Percentiles rank a stretch among this genome's conserved stretches.
Evolutionary conservation across 1,284 basidiomycete genomes (phyloP).

Genomic region (Melampsora americana): DNA sequence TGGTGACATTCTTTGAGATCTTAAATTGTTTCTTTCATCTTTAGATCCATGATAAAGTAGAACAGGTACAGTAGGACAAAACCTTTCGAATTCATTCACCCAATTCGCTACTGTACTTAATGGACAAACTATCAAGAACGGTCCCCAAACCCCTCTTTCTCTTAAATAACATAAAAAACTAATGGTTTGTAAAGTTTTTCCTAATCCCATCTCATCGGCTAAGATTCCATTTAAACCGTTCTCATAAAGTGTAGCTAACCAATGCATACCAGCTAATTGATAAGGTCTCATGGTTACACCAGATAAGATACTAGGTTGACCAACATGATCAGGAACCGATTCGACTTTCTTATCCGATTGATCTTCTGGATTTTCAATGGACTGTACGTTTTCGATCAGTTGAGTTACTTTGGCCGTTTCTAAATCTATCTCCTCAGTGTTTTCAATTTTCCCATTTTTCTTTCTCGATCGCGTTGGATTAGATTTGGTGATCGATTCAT

Average conservation of each 20-base stretch:
- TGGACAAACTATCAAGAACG: conserved; percentile 86
- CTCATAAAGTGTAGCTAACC: conserved; percentile 89
- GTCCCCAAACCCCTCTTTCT: conserved; percentile 68
- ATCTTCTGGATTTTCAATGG: not conserved
- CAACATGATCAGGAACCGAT: conserved; percentile 40
- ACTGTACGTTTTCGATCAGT: conserved; percentile 6
- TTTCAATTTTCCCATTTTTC: not conserved
- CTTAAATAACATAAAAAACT: conserved; percentile 85
- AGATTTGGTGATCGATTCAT: not conserved
- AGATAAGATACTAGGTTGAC: conserved; percentile 75
- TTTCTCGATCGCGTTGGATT: conserved; percentile 12
- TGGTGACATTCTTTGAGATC: conserved; percentile 45
- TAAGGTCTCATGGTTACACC: conserved; percentile 82
- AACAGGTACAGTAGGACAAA: conserved; percentile 71
- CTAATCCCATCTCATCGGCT: conserved; percentile 87
- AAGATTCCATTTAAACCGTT: conserved; percentile 93
- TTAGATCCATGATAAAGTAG: conserved; percentile 85
- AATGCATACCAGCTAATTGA: conserved; percentile 90
- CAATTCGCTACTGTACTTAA: conserved; percentile 90
- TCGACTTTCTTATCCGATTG: conserved; percentile 6
- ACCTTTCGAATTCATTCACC: conserved; percentile 79
- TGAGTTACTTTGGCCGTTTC: conserved; percentile 13
- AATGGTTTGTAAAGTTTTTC: conserved; percentile 89
- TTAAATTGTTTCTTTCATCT: conserved; percentile 61
- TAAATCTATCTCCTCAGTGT: conserved; percentile 3